Evolutionary conservation across 1,284 basidiomycete genomes (phyloP).

Genomic region (Phaffia rhodozyma): DNA sequence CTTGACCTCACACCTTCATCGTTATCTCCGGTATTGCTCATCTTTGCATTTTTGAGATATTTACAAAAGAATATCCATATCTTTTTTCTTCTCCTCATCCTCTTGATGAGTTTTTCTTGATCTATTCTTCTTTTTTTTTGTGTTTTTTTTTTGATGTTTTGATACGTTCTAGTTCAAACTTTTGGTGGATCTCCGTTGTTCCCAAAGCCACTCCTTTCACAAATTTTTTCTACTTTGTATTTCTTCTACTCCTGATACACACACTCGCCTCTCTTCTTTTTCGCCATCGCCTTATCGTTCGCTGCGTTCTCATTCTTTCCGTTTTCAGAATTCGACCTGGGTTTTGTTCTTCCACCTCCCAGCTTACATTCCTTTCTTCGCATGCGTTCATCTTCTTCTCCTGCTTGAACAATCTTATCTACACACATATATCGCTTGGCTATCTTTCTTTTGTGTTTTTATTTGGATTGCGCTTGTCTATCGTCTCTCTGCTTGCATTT

Average conservation of each 20-base stretch:
- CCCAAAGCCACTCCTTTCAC: not conserved
- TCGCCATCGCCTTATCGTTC: too few species aligned
- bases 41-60: too few species aligned
- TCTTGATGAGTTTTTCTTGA: not conserved
- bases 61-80: not conserved
- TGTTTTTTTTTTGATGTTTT: not conserved
- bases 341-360: not conserved
- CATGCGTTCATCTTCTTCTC: not conserved
- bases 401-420: not conserved
- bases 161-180: not conserved
- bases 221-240: not conserved
- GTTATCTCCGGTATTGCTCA: too few species aligned
- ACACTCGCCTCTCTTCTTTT: not conserved
- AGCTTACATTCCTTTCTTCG: not conserved
- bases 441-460: too few species aligned
- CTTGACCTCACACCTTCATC: too few species aligned
- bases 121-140: not conserved
- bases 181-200: not conserved
- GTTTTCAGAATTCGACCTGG: not conserved
- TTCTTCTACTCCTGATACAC: not conserved
- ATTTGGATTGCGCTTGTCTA: not conserved
- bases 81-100: not conserved
- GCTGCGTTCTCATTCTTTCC: not conserved
- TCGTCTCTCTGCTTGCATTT: not conserved
- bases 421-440: too few species aligned